Evolutionary conservation across 345 rosid genomes (phyloP).

Genomic region (Citrus medica): DNA sequence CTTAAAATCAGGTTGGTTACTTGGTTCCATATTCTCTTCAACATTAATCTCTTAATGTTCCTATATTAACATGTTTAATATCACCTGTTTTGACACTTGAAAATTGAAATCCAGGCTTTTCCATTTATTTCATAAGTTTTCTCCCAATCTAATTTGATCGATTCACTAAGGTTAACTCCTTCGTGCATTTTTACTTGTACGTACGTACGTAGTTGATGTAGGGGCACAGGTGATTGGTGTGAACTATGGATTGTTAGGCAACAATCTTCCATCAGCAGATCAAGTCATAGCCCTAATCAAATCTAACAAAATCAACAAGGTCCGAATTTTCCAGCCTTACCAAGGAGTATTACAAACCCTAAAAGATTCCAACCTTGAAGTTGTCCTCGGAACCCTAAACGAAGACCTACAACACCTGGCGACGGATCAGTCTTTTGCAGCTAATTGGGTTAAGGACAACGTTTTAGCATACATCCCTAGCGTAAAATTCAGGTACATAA

Average conservation of each 20-base stretch:
- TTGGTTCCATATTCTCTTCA: not conserved
- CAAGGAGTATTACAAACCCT: not conserved
- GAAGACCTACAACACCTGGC: constrained; percentile 7
- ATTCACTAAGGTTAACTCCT: too few relatives aligned
- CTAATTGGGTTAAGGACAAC: constrained; percentile 2
- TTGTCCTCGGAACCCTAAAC: constrained; percentile 1
- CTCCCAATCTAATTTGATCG: too few relatives aligned
- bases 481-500: constrained; percentile 4
- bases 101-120: too few relatives aligned
- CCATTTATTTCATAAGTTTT: too few relatives aligned
- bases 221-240: constrained; percentile 1
- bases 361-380: not conserved
- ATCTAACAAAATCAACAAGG: not conserved
- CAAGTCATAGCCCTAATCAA: not conserved
- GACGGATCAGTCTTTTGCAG: not conserved
- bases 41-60: not conserved
- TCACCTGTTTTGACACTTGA: too few relatives aligned
- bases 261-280: constrained; percentile 1
- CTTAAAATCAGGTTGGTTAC: not conserved
- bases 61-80: too few relatives aligned
- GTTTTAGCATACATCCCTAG: not conserved
- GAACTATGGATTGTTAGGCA: not conserved
- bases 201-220: not conserved
- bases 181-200: not conserved
- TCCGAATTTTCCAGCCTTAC: constrained; percentile 12